A percentile compares a stretch with the other conserved stretches of the same genome.
Conservation (phyloP, 768 basidiomycete species). For the Daedalea quercina region DNA sequence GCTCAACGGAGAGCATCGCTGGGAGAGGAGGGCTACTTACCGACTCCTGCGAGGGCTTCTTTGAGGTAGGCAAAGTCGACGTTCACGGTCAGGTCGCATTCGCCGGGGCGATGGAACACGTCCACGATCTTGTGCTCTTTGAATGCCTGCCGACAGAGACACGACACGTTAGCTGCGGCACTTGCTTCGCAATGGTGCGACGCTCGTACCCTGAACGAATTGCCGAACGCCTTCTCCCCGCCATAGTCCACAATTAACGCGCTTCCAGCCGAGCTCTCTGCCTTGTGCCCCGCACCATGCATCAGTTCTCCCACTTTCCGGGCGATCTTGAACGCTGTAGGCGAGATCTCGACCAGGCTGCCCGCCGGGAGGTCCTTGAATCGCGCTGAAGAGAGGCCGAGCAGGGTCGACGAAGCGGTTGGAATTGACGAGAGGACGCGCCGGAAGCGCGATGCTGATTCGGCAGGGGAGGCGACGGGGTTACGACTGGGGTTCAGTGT, state of each 20-base stretch:
- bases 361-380: conserved; percentile 66
- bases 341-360: conserved; percentile 75
- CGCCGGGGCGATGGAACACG: conserved; percentile 77
- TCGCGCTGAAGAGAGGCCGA: conserved; percentile 60
- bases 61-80: conserved; percentile 89
- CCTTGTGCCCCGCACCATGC: conserved; percentile 3
- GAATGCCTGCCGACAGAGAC: conserved; percentile 61
- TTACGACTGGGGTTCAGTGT: not conserved
- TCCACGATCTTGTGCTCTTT: conserved; percentile 81
- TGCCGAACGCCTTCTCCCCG: conserved; percentile 54
- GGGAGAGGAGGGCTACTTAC: conserved; percentile 32
- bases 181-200: not conserved
- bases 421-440: conserved; percentile 60
- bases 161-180: not conserved
- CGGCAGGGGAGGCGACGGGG: conserved; percentile 2
- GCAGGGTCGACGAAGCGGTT: conserved; percentile 44
- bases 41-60: conserved; percentile 64
- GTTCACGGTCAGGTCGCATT: conserved; percentile 91
- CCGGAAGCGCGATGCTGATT: conserved; percentile 35
- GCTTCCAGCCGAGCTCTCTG: conserved; percentile 36
- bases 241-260: conserved; percentile 92
- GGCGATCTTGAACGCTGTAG: conserved; percentile 60
- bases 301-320: conserved; percentile 63
- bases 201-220: conserved; percentile 71
- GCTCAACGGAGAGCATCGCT: not conserved